Evolutionary conservation across 2,329 filamentous ascomycete genomes (phyloP), one percentile per base, ranked within the genome.

Genomic region (Zasmidium cellare): DNA sequence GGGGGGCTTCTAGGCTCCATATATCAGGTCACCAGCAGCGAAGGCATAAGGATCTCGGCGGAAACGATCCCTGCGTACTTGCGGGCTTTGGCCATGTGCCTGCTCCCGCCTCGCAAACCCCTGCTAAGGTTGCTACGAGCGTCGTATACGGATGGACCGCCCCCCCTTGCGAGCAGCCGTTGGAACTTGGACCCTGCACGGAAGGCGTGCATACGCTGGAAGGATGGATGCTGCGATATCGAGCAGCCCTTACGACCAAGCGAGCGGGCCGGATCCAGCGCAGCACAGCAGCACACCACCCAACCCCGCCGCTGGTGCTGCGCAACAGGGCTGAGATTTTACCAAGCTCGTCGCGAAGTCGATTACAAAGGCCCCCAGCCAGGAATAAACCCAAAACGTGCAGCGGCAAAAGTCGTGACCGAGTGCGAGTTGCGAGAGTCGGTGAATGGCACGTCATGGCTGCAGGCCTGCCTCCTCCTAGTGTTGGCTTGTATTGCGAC

Each of bases 1-100:
- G 60, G 58, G 51, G 35, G 35, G 46, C 55, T 53, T 53, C 46
- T 54, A 59, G 61, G 58, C 53, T 59, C 38, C 60, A 57, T 59
- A 65, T 65, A 65, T 64, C 61, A 64, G 60, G 54, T 54, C 58
- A 64, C 56, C 56, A 28, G 25, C 25, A 41, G 35, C 35, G 20
- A 46, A 57, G 52, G 48, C 48, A 59, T 56, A 52, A 60, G 60
- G 60, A 63, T 60, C 58, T 58, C 53, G 60, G 55, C 60, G 60
- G 60, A 63, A 60, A 53, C 51, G 49, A 63, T 60, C 60, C 60
- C 58, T 60, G 60, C 60, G 47, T 38, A 52, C 46, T 52, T 18
- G 41, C 46, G 45, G 56, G 53, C 51, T 56, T 60, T 16, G 55
- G 50, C 58, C 58, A 60, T 60, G 55, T 60, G 58, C 53, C 45